These are phyloP conservation scores for Arbutus unedo DNA, from an alignment of 148 eudicot species.

Conservation along the genomic window DNA sequence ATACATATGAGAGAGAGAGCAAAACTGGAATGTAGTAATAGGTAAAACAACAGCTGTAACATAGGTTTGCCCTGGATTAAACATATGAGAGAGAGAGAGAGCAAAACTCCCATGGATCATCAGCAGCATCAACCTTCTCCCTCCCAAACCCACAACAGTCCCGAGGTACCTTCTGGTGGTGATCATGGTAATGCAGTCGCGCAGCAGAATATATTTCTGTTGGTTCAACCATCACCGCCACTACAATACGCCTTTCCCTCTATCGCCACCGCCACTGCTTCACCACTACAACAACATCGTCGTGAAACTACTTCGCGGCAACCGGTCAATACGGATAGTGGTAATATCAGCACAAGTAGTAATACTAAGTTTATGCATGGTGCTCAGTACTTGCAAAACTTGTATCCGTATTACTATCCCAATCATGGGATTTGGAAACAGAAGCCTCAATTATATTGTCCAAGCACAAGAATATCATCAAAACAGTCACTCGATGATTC, in stretches of 20 bases:
- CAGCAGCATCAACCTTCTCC: not conserved
- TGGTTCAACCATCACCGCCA: not conserved
- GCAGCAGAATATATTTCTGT: not conserved
- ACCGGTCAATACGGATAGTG: not conserved
- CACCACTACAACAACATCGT: not conserved
- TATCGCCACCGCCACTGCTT: not conserved
- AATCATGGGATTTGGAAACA: not conserved
- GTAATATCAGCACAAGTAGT: not conserved
- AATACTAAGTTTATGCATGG: not conserved
- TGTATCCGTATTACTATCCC: not conserved
- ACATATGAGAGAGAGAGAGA: no score
- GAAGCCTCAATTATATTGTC: not conserved
- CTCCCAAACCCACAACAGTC: not conserved
- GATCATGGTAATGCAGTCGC: not conserved
- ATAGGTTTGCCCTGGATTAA: no score
- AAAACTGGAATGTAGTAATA: no score
- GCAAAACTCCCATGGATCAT: no score
- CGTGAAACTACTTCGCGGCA: not conserved
- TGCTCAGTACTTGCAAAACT: not conserved
- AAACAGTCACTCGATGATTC: not conserved
- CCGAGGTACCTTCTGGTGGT: not conserved
- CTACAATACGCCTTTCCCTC: not conserved
- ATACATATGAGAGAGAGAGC: no score
- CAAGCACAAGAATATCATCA: not conserved
- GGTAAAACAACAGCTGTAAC: no score